Evolutionary conservation across 108 stramenopile species (phyloP).

Genomic region (Schizochytrium sp.): DNA sequence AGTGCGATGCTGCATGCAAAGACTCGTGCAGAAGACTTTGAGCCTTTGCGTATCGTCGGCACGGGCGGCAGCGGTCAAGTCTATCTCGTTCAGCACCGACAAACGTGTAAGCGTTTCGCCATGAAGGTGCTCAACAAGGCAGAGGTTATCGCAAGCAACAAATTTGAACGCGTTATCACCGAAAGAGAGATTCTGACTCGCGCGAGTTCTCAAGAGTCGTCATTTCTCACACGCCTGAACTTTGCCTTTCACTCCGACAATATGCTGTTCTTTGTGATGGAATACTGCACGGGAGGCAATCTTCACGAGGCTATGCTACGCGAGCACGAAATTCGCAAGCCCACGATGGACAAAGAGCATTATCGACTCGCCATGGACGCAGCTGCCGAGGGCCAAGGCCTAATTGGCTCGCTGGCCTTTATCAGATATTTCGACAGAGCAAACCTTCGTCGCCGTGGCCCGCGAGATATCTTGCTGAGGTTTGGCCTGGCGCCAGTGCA

Average conservation of each 20-base stretch:
- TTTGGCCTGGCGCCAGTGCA: neutral
- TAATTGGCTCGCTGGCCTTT: neutral
- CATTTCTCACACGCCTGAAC: conserved; percentile 94
- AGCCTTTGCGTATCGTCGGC: conserved; percentile 62
- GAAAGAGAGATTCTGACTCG: conserved; percentile 89
- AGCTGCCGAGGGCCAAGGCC: neutral
- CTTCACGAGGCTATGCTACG: conserved; percentile 34
- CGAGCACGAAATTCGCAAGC: neutral
- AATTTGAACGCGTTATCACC: conserved; percentile 93
- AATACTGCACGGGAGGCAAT: conserved; percentile 97
- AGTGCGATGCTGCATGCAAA: too few species aligned
- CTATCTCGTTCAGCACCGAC: conserved; percentile 35
- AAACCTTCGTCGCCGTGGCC: neutral
- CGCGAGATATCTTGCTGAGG: neutral
- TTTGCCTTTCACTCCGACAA: conserved; percentile 97
- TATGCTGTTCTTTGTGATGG: conserved; percentile 94
- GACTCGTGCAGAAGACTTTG: conserved; percentile 34
- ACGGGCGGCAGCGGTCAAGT: conserved; percentile 52
- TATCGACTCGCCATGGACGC: neutral
- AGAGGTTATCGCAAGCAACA: conserved; percentile 62
- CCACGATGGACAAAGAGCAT: neutral
- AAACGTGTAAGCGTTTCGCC: conserved; percentile 35
- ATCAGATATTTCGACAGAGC: neutral
- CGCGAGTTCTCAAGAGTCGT: conserved; percentile 56
- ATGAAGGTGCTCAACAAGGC: conserved; percentile 45